Percentiles rank a stretch among this genome's conserved stretches.
phyloP scores from a whole-genome alignment of 192 early-diverging fungal species.

The Coemansia sp. region DNA sequence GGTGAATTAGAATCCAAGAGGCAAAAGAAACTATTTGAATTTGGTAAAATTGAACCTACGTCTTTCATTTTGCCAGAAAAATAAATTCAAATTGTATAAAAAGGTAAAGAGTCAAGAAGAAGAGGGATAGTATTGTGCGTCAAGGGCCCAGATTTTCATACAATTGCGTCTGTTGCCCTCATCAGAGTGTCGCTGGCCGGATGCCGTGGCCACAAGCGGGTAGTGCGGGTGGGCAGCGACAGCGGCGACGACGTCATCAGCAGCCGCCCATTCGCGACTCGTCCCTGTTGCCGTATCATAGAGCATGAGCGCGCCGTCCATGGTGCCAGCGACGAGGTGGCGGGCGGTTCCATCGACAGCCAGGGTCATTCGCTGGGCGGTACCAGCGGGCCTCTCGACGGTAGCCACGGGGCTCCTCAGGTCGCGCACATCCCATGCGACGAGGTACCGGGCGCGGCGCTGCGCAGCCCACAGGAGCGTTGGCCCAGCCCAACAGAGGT shows the following conservation, averaged over 20 bases:
- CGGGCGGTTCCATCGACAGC: conserved; percentile 61
- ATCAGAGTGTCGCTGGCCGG: conserved; percentile 64
- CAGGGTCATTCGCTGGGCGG: conserved; percentile 30
- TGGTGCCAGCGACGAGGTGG: conserved; percentile 62
- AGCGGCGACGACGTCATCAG: conserved; percentile 60
- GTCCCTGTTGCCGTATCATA: background rate
- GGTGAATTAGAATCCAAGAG: background rate
- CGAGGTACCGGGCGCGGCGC: conserved; percentile 59
- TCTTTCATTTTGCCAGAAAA: background rate
- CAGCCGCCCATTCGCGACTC: background rate
- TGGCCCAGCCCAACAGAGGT: conserved; percentile 64
- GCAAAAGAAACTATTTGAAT: background rate
- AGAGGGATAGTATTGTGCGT: conserved; percentile 15
- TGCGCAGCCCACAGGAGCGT: conserved; percentile 70
- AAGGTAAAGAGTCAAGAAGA: background rate
- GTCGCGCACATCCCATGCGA: conserved; percentile 82
- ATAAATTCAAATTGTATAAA: background rate
- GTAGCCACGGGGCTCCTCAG: conserved; percentile 61
- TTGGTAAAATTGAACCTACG: background rate
- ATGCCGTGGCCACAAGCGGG: conserved; percentile 66
- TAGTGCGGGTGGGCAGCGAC: conserved; percentile 64
- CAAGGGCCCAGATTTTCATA: conserved; percentile 30
- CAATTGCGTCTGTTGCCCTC: background rate
- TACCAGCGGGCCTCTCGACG: conserved; percentile 11
- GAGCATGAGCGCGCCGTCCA: conserved; percentile 12